These are phyloP conservation scores for Suhomyces yuchorum DNA, from an alignment of 1,139 yeast species.

Conservation along the genomic window DNA sequence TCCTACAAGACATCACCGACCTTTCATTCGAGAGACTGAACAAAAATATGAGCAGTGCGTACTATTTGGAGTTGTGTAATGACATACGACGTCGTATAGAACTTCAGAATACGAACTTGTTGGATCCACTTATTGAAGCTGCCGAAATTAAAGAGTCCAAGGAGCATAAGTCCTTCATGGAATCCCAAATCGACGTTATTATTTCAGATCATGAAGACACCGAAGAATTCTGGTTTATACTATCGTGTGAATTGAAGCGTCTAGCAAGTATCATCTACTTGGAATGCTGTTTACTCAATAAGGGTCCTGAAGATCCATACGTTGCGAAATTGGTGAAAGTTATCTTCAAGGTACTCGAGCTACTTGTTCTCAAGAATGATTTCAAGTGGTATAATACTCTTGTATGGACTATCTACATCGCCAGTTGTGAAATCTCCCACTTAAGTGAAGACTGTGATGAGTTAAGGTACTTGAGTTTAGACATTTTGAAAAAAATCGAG, in stretches of 20 bases:
- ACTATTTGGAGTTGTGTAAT: constrained; percentile 17
- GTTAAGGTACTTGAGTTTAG: constrained; percentile 28
- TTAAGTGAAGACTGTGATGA: constrained; percentile 26
- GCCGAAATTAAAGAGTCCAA: constrained; percentile 8
- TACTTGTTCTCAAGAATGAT: constrained; percentile 28
- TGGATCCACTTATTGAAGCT: constrained; percentile 16
- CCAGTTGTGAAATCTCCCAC: constrained; percentile 28
- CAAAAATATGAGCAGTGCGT: constrained; percentile 19
- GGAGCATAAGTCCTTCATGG: constrained; percentile 9
- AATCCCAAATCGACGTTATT: constrained; percentile 15
- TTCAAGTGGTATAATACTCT: constrained; percentile 30
- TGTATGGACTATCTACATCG: constrained; percentile 31
- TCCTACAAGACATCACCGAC: constrained; percentile 39
- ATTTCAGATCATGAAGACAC: constrained; percentile 15
- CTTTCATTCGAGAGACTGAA: constrained; percentile 30
- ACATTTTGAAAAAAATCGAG: constrained; percentile 28
- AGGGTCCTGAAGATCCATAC: constrained; percentile 20
- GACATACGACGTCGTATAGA: constrained; percentile 14
- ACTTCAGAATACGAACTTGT: constrained; percentile 15
- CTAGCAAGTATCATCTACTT: constrained; percentile 28
- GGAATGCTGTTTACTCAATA: constrained; percentile 28
- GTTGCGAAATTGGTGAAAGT: constrained; percentile 21
- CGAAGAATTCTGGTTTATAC: constrained; percentile 30
- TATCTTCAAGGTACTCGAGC: constrained; percentile 24
- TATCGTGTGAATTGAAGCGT: constrained; percentile 33